These are phyloP conservation scores for Microdochium nivale DNA, from an alignment of 2,329 filamentous ascomycete genomes.

Conservation along the genomic window DNA sequence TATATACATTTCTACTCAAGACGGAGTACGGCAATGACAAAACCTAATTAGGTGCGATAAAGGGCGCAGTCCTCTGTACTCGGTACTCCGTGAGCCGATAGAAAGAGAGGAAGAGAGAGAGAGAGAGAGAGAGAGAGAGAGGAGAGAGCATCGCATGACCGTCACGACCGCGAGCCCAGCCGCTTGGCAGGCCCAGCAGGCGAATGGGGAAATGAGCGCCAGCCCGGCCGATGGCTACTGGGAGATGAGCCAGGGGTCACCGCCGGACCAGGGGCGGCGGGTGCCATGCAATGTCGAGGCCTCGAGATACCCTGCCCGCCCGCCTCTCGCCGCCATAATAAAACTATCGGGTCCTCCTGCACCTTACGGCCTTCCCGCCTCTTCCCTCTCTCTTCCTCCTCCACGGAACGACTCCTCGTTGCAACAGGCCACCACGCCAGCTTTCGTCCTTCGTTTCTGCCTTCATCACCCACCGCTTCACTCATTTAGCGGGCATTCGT, in stretches of 20 bases:
- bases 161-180: no score
- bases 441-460: slow-evolving; percentile 43
- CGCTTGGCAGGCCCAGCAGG: no score
- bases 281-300: neutral
- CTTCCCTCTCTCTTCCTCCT: slow-evolving; percentile 27
- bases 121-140: no score
- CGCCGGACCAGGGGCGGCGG: neutral
- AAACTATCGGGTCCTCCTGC: slow-evolving; percentile 28
- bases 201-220: neutral
- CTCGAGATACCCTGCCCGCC: neutral
- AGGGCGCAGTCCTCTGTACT: no score
- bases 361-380: slow-evolving; percentile 21
- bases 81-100: no score
- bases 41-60: no score
- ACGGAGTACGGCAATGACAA: no score
- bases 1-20: no score
- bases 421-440: slow-evolving; percentile 31
- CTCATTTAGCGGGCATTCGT: slow-evolving; percentile 82
- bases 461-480: slow-evolving; percentile 60
- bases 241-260: neutral
- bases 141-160: no score
- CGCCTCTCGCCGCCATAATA: slow-evolving; percentile 22
- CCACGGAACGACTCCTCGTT: slow-evolving; percentile 37
- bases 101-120: no score
- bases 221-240: neutral